These are phyloP conservation scores for Carallia pectinifolia DNA, from an alignment of 345 rosid species.

Conservation along the genomic window DNA sequence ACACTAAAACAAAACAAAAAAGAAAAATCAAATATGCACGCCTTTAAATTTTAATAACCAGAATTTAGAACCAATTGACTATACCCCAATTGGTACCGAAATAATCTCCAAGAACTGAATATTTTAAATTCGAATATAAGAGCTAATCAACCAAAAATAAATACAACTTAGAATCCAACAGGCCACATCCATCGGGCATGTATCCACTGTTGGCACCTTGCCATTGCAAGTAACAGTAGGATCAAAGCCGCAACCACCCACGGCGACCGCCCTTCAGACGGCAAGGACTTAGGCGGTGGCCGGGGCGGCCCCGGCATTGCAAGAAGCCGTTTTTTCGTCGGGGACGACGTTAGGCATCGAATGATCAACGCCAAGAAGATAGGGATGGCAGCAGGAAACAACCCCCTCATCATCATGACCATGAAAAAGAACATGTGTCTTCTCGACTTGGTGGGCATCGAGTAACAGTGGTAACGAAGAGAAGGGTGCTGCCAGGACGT, in stretches of 20 bases:
- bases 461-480: neutral
- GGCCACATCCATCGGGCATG: constrained; percentile 1
- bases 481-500: neutral
- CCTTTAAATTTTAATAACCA: neutral
- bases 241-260: constrained; percentile 9
- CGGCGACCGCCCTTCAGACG: neutral
- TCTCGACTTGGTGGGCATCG: neutral
- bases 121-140: no score
- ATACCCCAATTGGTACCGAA: no score
- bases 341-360: constrained; percentile 1
- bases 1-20: no score
- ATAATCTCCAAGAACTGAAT: no score
- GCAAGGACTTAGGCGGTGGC: neutral
- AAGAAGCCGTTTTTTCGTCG: neutral
- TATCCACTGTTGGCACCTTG: neutral
- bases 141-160: no score
- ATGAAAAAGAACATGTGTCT: neutral
- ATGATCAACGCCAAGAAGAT: constrained; percentile 2
- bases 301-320: neutral
- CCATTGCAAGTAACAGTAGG: constrained; percentile 12
- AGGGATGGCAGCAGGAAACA: constrained; percentile 4
- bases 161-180: neutral
- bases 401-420: neutral
- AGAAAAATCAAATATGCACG: neutral
- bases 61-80: no score